Conservation (phyloP, 768 basidiomycete genomes). For the Pleurotus cornucopiae region DNA sequence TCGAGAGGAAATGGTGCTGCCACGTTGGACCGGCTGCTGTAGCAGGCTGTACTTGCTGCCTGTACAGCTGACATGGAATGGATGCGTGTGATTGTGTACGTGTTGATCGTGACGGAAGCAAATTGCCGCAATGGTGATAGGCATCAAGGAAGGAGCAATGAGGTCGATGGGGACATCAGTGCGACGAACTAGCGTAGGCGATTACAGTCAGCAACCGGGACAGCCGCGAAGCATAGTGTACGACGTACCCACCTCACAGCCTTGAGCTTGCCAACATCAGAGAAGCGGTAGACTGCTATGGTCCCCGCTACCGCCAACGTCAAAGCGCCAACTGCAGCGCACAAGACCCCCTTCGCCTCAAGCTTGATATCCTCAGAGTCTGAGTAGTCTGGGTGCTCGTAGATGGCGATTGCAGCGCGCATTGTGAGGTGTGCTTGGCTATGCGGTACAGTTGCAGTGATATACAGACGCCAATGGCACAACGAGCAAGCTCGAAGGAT, state of each 20-base stretch:
- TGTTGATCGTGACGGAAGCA: not conserved
- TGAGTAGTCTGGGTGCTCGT: constrained; percentile 8
- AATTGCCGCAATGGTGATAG: constrained; percentile 1
- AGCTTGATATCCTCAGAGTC: constrained; percentile 2
- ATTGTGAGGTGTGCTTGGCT: not conserved
- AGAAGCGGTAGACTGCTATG: constrained; percentile 4
- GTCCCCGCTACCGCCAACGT: constrained; percentile 5
- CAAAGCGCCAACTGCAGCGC: constrained; percentile 3
- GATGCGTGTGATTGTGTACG: not conserved
- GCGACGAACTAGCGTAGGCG: not conserved
- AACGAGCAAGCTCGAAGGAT: not conserved
- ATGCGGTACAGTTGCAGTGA: not conserved
- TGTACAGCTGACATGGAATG: not conserved
- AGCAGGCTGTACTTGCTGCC: not conserved
- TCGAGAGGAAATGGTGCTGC: not conserved
- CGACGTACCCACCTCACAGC: constrained; percentile 1
- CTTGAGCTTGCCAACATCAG: constrained; percentile 1
- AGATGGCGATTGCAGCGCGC: constrained; percentile 5
- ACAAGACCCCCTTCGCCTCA: constrained; percentile 2
- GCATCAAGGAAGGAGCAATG: not conserved
- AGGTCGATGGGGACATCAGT: not conserved
- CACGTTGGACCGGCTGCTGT: not conserved
- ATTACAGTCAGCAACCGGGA: not conserved
- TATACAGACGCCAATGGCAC: not conserved
- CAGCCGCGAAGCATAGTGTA: not conserved